Percentiles rank a stretch among this genome's conserved stretches.
Evolutionary conservation across 176 grass and related monocot genomes (phyloP).

Genomic region (Ananas comosus): DNA sequence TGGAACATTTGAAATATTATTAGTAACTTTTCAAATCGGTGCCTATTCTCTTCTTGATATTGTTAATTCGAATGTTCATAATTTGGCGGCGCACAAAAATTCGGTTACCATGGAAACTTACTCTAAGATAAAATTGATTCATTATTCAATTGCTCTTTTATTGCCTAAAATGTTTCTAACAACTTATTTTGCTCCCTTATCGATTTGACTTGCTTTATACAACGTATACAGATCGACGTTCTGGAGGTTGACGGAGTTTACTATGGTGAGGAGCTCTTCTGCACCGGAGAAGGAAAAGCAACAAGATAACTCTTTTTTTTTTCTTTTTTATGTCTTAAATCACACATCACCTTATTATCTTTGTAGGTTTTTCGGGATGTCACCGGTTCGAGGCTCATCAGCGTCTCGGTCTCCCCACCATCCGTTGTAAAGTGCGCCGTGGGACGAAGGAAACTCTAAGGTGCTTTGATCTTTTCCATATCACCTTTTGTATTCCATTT

Average conservation of each 20-base stretch:
- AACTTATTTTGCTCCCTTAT: too few relatives aligned
- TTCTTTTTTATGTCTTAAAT: not conserved
- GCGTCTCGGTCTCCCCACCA: constrained; percentile 71
- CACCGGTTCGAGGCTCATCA: constrained; percentile 93
- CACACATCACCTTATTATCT: constrained; percentile 5
- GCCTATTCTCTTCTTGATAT: too few relatives aligned
- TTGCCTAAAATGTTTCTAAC: too few relatives aligned
- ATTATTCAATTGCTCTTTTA: too few relatives aligned
- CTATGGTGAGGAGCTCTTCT: constrained; percentile 42
- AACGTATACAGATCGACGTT: constrained; percentile 75
- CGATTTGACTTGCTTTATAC: constrained; percentile 7
- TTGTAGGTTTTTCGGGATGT: constrained; percentile 87
- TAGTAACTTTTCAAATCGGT: too few relatives aligned
- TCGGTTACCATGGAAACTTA: too few relatives aligned
- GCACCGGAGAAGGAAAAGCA: not conserved
- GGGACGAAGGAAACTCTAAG: constrained; percentile 93
- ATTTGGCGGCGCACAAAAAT: too few relatives aligned
- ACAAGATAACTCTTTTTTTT: not conserved
- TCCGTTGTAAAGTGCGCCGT: constrained; percentile 75
- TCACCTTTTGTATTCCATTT: not conserved
- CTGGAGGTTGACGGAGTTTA: constrained; percentile 83
- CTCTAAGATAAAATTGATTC: too few relatives aligned
- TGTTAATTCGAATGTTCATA: too few relatives aligned
- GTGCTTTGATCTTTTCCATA: constrained; percentile 13
- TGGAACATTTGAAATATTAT: too few relatives aligned